Evolutionary conservation across 305 asterid genomes (phyloP).

Genomic region (Fraxinus xanthoxyloides): DNA sequence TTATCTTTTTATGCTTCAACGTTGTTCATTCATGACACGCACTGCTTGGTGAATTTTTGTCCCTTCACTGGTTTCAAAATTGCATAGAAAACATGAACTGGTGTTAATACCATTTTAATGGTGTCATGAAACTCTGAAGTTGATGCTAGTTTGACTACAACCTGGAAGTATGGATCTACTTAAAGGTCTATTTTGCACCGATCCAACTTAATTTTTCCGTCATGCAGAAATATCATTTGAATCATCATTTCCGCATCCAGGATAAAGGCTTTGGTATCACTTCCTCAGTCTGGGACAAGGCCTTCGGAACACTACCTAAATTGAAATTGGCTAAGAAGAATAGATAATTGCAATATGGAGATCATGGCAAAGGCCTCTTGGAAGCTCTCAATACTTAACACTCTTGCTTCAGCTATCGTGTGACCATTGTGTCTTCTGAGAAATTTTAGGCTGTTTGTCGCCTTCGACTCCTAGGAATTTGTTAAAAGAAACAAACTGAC

Average conservation of each 20-base stretch:
- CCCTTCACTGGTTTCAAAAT: neutral
- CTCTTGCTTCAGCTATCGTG: slow-evolving; percentile 9
- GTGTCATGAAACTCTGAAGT: neutral
- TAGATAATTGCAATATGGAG: slow-evolving; percentile 26
- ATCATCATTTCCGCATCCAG: slow-evolving; percentile 89
- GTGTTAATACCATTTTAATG: neutral
- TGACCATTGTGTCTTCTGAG: slow-evolving; percentile 12
- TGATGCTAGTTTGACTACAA: neutral
- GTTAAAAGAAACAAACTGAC: neutral
- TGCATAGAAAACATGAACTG: neutral
- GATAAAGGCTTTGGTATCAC: slow-evolving; percentile 89
- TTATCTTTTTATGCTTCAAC: neutral
- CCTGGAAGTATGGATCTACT: neutral
- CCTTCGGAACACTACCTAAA: slow-evolving; percentile 71
- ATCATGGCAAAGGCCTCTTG: neutral
- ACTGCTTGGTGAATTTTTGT: neutral
- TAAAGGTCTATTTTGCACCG: neutral
- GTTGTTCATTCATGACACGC: neutral
- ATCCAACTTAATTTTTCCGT: neutral
- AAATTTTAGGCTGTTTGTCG: slow-evolving; percentile 9
- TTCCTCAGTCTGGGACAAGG: slow-evolving; percentile 84
- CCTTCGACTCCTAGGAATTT: neutral
- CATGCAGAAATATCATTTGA: slow-evolving; percentile 86
- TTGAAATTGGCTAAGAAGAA: slow-evolving; percentile 45
- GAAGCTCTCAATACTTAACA: neutral